Evolutionary conservation across 768 basidiomycete species (phyloP), one percentile per base, ranked within the genome.

Genomic region (Leccinellum luteum): DNA sequence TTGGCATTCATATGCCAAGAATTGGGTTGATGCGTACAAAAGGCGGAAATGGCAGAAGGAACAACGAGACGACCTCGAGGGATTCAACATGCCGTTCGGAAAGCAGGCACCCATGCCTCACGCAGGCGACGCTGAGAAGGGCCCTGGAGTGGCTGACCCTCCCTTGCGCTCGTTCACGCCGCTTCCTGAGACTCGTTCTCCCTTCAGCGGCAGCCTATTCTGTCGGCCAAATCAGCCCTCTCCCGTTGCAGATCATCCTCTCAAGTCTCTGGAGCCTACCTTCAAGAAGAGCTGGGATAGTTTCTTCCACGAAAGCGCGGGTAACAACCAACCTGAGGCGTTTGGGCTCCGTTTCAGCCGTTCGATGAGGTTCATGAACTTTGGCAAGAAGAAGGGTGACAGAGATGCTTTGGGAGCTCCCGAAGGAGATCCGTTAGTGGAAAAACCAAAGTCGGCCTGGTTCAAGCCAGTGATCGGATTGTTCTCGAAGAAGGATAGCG

Each of bases 1-100:
- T 50, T 92, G 89, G 89, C 81, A 91, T 66, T 80, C 87, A 4
- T 85, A 83, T 67, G 84, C 79, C 27, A 78, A 74, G 43, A 66
- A 69, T 8, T 75, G 74, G 71, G 57, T 81, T 28, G 81, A 85
- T 66, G 73, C 69, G 34, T 76, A 78, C 60, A 76, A 73, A 63
- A 78, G 76, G 55, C 74, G 75, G 62, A 78, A 70, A 67, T 87
- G 81, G 77, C 73, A 78, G 65, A 72, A 66, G 51, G 80, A 83
- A 63, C 82, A 85, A 66, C 76, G 81, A 51, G 71, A 72, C 1
- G 81, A 77, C 28, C 71, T 83, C 28, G 76, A 81, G 52, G 79
- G 73, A 27, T 71, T 82, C 57, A 67, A 66, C 64, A 65, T 67
- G 54, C 69, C 67, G 30, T 64, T 57, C 54, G 59, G 53, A 34